These are phyloP conservation scores for Diaporthe vexans DNA, from an alignment of 2,329 filamentous ascomycete species.

Conservation along the genomic window DNA sequence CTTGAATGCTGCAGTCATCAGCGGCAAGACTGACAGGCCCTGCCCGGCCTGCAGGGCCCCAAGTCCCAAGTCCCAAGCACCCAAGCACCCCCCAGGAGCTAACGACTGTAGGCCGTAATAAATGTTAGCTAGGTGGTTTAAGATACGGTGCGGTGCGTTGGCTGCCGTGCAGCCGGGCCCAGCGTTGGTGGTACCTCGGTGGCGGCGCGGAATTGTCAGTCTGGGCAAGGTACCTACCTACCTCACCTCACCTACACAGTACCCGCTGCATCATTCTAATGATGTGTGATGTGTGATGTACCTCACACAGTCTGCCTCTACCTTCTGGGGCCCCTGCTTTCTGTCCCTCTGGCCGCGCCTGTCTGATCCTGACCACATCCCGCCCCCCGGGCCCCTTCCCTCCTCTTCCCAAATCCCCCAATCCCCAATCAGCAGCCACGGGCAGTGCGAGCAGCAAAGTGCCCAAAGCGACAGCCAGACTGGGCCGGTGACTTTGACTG, in stretches of 20 bases:
- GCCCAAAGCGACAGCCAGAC: conserved; percentile 5
- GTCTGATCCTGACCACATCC: conserved; percentile 9
- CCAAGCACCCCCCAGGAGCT: not conserved
- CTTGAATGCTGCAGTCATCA: conserved; percentile 15
- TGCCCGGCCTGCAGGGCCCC: not conserved
- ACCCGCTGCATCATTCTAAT: too few relatives aligned
- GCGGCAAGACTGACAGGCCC: conserved; percentile 26
- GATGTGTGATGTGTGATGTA: conserved; percentile 10
- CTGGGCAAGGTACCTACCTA: too few relatives aligned
- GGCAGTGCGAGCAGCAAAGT: conserved; percentile 25
- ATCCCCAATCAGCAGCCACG: conserved; percentile 6
- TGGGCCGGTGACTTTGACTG: conserved; percentile 6
- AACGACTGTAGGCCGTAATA: not conserved
- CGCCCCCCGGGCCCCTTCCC: not conserved
- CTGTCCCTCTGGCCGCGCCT: not conserved
- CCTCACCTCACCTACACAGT: too few relatives aligned
- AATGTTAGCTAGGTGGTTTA: not conserved
- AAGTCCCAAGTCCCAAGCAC: not conserved
- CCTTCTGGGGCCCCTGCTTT: too few relatives aligned
- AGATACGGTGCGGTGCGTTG: conserved; percentile 25
- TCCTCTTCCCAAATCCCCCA: not conserved
- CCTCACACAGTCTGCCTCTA: conserved; percentile 14
- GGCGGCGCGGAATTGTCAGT: not conserved
- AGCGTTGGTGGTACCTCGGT: not conserved
- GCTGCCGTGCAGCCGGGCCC: conserved; percentile 20